Base-by-base conservation (phyloP, 176 grass and related monocot species). In the Eleusine indica region DNA sequence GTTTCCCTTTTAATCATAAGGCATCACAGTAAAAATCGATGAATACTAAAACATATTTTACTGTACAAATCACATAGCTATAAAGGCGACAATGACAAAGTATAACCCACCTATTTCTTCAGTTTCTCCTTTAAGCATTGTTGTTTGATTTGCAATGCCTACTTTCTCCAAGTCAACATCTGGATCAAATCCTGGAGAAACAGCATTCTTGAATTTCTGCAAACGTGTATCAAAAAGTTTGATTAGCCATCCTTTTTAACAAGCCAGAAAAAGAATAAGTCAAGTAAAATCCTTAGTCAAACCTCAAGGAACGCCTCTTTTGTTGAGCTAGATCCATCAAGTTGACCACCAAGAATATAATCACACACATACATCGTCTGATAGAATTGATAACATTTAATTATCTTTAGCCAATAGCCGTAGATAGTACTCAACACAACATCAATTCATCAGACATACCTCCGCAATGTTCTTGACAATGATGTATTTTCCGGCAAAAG, bases 101-200 rank as follows among this genome's bases (percentile, higher is more conserved):
- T 62, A 71, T 40, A 52, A 91, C 80, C 9, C 58, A 96, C 93
- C 96, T 53, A 99, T 99, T 62, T 99, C 93, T 86, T 99, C 96
- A 79, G 96, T 99, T 90, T 99, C 96, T 77, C 96, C 93, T 91
- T 99, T 99, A 65, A 99, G 89, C 97, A 99, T 99, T 71, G 97
- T 99, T 89, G 97, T 99, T 84, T 99, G 97, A 94, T 99, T 99
- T 72, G 97, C 97, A 89, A 99, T 99, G 16, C 97, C 97, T 38
- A 92, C 74, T 90, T 89, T 99, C 39, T 54, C 81, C 70, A 99
- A 85, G 77, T 99, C 91, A 78, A 94, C 82, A 94, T 99, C 91
- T 51, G 97, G 97, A 87, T 99, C 97, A 84, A 99, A 96, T 89
- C 91, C 97, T 25, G 81, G 65, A 79, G 97, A 96, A 84, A 96